phyloP scores from a whole-genome alignment of 2,329 filamentous ascomycete genomes.

The Catunica adiposa region DNA sequence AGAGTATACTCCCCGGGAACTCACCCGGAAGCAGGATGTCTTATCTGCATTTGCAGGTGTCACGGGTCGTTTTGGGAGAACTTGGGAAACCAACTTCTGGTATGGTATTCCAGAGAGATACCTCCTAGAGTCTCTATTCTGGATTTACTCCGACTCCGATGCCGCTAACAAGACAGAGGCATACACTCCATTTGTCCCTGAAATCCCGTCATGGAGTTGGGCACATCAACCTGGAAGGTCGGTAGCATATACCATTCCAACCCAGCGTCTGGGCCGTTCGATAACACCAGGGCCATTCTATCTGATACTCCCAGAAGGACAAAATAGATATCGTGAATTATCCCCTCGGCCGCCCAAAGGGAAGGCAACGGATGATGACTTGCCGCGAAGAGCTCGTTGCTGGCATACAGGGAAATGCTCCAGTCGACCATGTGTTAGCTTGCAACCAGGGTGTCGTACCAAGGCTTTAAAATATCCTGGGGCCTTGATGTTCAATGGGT shows the following conservation, averaged over 20 bases:
- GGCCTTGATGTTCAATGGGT: not conserved
- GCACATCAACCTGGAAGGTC: not conserved
- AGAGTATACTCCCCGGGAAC: conserved; percentile 22
- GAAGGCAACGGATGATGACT: not conserved
- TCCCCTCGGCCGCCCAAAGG: not conserved
- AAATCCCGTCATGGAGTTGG: not conserved
- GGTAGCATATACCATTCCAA: not conserved
- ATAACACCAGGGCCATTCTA: not conserved
- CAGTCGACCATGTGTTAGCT: not conserved
- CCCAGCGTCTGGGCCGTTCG: not conserved
- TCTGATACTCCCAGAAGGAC: not conserved
- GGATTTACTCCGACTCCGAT: not conserved
- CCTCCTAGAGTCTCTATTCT: conserved; percentile 6
- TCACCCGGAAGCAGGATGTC: conserved; percentile 11
- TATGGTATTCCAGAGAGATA: conserved; percentile 5
- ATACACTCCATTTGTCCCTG: not conserved
- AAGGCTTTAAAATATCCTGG: not conserved
- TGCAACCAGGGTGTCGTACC: not conserved
- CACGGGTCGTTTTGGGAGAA: not conserved
- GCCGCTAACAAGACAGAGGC: not conserved
- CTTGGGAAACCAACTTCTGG: conserved; percentile 1
- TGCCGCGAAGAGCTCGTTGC: not conserved
- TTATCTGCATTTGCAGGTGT: conserved; percentile 14
- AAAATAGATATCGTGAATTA: not conserved
- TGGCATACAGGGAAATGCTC: not conserved